phyloP scores from a whole-genome alignment of 176 grass and related monocot species.

The Avena insularis region DNA sequence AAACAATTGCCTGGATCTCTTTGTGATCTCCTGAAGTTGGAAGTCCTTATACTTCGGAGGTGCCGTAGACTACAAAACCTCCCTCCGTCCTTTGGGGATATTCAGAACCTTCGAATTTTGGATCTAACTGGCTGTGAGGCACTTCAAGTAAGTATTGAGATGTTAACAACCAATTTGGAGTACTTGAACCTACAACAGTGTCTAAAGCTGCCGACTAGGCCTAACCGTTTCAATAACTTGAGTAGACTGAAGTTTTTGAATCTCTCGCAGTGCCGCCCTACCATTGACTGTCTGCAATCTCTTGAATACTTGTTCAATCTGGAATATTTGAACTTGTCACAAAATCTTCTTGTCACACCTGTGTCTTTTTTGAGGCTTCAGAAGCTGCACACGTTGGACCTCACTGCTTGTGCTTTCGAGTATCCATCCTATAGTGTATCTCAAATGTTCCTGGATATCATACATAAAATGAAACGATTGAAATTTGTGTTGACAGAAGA shows the following conservation, averaged over 20 bases:
- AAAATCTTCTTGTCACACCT: constrained; percentile 22
- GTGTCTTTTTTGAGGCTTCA: constrained; percentile 32
- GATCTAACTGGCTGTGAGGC: constrained; percentile 40
- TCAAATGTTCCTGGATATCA: constrained; percentile 5
- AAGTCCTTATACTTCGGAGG: constrained; percentile 38
- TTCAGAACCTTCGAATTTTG: constrained; percentile 32
- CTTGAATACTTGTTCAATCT: constrained; percentile 30
- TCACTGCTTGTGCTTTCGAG: constrained; percentile 9
- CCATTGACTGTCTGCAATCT: background rate
- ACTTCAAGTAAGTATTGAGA: constrained; percentile 26
- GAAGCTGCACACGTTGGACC: constrained; percentile 42
- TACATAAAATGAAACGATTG: constrained; percentile 12
- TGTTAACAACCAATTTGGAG: constrained; percentile 35
- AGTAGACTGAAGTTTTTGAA: constrained; percentile 39
- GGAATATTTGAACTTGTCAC: constrained; percentile 44
- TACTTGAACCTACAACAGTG: constrained; percentile 36
- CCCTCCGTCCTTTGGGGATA: constrained; percentile 17
- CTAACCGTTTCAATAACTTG: constrained; percentile 30
- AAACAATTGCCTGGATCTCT: constrained; percentile 38
- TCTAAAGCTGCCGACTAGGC: constrained; percentile 8
- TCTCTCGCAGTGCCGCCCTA: constrained; percentile 33
- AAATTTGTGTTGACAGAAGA: constrained; percentile 36
- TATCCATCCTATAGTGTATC: background rate
- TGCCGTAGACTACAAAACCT: constrained; percentile 37
- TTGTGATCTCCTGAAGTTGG: constrained; percentile 14